A percentile compares a stretch with the other conserved stretches of the same genome.
Evolutionary conservation across 2,329 filamentous ascomycete species (phyloP).

Genomic region (Aspergillus aculeatinus): DNA sequence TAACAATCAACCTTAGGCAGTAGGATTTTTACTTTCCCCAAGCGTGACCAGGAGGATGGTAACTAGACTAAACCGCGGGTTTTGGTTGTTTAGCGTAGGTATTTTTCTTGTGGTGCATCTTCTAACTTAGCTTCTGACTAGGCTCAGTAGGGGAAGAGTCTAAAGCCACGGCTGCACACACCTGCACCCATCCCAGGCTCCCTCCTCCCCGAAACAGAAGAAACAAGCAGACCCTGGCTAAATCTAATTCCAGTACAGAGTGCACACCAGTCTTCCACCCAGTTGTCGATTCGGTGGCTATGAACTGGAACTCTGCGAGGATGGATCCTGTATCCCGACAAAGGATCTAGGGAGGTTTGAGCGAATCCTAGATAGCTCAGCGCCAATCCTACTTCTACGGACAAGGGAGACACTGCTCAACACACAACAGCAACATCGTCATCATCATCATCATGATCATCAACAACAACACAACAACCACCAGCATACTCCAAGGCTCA

Average conservation of each 20-base stretch:
- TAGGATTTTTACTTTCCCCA: not conserved
- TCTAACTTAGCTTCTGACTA: not conserved
- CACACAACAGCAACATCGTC: not conserved
- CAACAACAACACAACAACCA: not conserved
- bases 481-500: constrained; percentile 1
- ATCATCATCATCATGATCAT: not conserved
- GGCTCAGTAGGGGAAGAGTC: not conserved
- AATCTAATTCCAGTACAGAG: not conserved
- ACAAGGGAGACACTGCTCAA: not conserved
- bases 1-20: not conserved
- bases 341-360: not conserved
- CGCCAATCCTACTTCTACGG: not conserved
- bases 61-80: not conserved
- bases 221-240: not conserved
- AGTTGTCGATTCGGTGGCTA: not conserved
- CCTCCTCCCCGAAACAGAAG: not conserved
- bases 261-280: not conserved
- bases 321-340: not conserved
- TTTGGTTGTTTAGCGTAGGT: not conserved
- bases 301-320: too few relatives aligned
- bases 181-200: too few relatives aligned
- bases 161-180: not conserved
- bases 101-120: not conserved
- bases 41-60: not conserved
- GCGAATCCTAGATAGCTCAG: not conserved